Conservation (phyloP, 2,329 filamentous ascomycete species). For the Verticillium isaacii region DNA sequence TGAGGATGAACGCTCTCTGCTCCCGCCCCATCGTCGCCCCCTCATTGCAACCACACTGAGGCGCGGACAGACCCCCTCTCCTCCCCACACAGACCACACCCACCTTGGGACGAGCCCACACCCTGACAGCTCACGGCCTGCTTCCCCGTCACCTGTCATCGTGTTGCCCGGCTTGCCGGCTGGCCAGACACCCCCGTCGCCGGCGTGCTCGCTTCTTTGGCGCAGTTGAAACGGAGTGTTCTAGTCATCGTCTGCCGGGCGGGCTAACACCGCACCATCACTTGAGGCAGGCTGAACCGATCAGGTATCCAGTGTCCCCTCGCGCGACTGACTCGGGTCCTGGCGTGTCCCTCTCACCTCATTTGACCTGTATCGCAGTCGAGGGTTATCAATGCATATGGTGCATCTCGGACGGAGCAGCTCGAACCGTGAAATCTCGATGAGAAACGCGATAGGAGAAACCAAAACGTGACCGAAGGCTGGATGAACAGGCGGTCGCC, state of each 20-base stretch:
- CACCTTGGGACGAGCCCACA: not conserved
- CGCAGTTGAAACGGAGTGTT: not conserved
- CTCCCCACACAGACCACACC: conserved; percentile 4
- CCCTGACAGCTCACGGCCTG: not conserved
- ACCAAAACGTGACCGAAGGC: not conserved
- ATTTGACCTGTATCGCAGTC: not conserved
- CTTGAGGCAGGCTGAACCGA: not conserved
- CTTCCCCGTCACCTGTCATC: not conserved
- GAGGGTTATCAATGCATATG: not conserved
- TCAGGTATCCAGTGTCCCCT: not conserved
- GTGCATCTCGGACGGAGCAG: not conserved
- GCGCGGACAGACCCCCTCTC: conserved; percentile 5
- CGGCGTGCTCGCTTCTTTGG: not conserved
- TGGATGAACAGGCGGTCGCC: not conserved
- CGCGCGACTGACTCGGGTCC: not conserved
- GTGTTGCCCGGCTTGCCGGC: not conserved
- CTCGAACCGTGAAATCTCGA: not conserved
- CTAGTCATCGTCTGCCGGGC: not conserved
- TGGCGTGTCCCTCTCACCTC: not conserved
- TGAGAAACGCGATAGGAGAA: not conserved
- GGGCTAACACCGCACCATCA: not conserved
- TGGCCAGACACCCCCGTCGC: not conserved
- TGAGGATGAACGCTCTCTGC: not conserved
- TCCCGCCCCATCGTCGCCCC: not conserved
- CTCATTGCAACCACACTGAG: conserved; percentile 1